These are phyloP conservation scores for Talaromyces sp. DNA, from an alignment of 2,329 filamentous ascomycete genomes.

Conservation along the genomic window DNA sequence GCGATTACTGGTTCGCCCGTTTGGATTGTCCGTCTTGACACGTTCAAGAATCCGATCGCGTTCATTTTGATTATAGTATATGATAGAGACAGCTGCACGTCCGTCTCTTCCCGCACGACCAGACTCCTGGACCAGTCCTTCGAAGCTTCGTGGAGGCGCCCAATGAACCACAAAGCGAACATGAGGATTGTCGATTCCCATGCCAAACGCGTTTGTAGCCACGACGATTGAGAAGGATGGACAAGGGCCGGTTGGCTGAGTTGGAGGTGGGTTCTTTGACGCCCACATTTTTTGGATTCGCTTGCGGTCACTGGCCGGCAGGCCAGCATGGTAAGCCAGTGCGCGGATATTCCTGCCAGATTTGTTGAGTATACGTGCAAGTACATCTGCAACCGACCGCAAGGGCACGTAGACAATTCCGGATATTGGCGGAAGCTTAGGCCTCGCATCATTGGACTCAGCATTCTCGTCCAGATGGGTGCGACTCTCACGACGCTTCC, in stretches of 20 bases:
- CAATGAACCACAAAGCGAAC: conserved; percentile 94
- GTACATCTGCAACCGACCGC: conserved; percentile 36
- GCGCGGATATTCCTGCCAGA: conserved; percentile 35
- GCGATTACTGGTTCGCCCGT: conserved; percentile 43
- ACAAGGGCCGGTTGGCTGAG: conserved; percentile 31
- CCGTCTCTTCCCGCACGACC: conserved; percentile 86
- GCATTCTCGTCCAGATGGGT: conserved; percentile 26
- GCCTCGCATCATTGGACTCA: conserved; percentile 27
- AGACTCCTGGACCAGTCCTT: conserved; percentile 94
- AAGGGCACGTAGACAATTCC: conserved; percentile 46
- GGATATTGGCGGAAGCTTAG: conserved; percentile 33
- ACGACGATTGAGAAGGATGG: conserved; percentile 82
- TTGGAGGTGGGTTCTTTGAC: conserved; percentile 18
- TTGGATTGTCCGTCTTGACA: conserved; percentile 38
- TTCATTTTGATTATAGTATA: conserved; percentile 89
- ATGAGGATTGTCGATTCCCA: conserved; percentile 95
- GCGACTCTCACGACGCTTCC: conserved; percentile 60
- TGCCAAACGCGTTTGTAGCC: conserved; percentile 91
- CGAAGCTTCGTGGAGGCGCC: conserved; percentile 88
- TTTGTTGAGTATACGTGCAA: conserved; percentile 34
- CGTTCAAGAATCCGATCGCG: conserved; percentile 64
- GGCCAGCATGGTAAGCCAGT: conserved; percentile 52
- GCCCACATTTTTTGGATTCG: conserved; percentile 48
- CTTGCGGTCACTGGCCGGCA: conserved; percentile 65
- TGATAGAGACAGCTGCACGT: conserved; percentile 76